phyloP scores from a whole-genome alignment of 495 filamentous ascomycete species.

The Annulohypoxylon bovei region DNA sequence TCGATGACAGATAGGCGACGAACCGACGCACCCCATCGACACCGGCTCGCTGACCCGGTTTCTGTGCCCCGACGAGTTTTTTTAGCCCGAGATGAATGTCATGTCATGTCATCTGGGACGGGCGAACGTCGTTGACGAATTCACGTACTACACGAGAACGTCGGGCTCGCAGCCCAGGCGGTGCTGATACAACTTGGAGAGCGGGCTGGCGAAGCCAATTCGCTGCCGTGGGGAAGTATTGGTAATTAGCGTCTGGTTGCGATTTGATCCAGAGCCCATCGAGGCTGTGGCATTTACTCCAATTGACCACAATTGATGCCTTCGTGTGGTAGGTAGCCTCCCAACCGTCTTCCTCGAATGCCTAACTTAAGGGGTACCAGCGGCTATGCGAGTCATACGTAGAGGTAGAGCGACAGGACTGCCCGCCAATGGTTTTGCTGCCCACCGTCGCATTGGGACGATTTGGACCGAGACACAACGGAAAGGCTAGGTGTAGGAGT shows the following conservation, averaged over 20 bases:
- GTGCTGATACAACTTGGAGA: background rate
- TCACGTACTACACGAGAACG: conserved; percentile 17
- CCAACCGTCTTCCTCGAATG: conserved; percentile 17
- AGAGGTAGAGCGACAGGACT: conserved; percentile 1
- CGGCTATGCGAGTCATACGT: conserved; percentile 40
- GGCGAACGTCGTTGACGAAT: conserved; percentile 9
- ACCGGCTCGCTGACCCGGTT: background rate
- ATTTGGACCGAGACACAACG: conserved; percentile 14
- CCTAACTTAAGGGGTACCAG: conserved; percentile 24
- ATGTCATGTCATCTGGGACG: background rate
- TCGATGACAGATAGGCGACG: conserved; percentile 1
- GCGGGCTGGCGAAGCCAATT: conserved; percentile 5
- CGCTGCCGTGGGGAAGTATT: background rate
- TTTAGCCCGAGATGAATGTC: conserved; percentile 22
- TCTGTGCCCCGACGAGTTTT: background rate
- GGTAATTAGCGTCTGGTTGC: background rate
- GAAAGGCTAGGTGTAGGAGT: conserved; percentile 2
- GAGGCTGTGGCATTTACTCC: conserved; percentile 5
- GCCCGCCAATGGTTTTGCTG: conserved; percentile 8
- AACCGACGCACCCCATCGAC: background rate
- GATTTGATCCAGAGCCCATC: background rate
- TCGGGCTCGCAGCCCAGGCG: conserved; percentile 3
- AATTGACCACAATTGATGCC: conserved; percentile 1
- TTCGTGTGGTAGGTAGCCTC: background rate
- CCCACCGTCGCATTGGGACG: conserved; percentile 18